Base-by-base conservation (phyloP, 768 basidiomycete genomes). In the Grammothele lineata region DNA sequence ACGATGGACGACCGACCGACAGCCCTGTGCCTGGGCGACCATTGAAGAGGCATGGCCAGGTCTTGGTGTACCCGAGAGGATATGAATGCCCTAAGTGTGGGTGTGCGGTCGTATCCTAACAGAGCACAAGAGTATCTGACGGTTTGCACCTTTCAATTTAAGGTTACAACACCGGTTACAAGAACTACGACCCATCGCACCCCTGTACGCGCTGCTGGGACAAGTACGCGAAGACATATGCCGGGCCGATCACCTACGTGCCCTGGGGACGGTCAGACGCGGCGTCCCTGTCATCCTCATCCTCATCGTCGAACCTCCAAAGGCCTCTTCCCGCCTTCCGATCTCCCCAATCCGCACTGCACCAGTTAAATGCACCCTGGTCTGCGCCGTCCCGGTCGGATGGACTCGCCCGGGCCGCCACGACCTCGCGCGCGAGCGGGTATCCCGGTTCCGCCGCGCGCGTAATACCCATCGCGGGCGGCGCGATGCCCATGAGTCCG, bases 131-230 rank as follows among this genome's bases (percentile, higher is more conserved):
- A 7, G n/a, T 30, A 7, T 14, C 27, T 30, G 27, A 30, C 27
- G 8, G 14, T 30, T n/a, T n/a, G n/a, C n/a, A 30, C 27, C 27
- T 30, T 12, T 30, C 18, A 21, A 38, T 48, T 32, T 15, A 48
- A 90, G 88, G 88, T 56, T 69, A 70, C 32, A 91, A 92, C 61
- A 78, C 75, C 0, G 88, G 89, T 2, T 91, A 82, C 66, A 87
- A 87, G 62, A 69, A 75, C 47, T 69, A 67, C 30, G 85, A 90
- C 61, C 85, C 85, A 0, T 60, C 70, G 1, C 69, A 79, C 46
- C 84, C 87, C 5, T 90, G 89, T 58, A 70, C 72, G 48, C 77
- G 75, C 46, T 92, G 90, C 67, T 92, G 88, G 89, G 66, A 73
- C 5, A 82, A 80, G 54, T 83, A 83, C 63, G 72, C 74, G 0